Conservation (phyloP, 345 rosid genomes). For the Erucastrum elatum region DNA sequence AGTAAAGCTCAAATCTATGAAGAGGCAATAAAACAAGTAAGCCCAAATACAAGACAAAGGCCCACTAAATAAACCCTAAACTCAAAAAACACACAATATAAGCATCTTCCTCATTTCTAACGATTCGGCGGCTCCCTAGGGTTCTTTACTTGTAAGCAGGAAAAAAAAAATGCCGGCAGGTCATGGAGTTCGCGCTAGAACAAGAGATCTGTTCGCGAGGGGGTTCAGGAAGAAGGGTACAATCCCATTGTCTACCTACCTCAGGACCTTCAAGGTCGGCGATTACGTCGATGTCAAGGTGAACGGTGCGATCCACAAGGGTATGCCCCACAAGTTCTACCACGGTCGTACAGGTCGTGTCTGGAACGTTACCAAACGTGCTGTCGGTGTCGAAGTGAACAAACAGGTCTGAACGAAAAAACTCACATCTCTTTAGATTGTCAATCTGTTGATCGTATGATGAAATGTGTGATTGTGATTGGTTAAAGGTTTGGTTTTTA, state of each 20-base stretch:
- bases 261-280: neutral
- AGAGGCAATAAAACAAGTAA: neutral
- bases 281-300: neutral
- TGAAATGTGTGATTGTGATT: neutral
- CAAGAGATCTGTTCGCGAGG: neutral
- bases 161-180: neutral
- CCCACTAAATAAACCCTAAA: slow-evolving; percentile 21
- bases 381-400: neutral
- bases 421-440: neutral
- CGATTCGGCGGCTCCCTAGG: slow-evolving; percentile 1
- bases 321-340: neutral
- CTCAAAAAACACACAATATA: neutral
- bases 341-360: neutral
- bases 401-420: neutral
- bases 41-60: slow-evolving; percentile 1
- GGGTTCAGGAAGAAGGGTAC: neutral
- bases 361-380: neutral
- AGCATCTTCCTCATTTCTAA: neutral
- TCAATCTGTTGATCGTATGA: neutral
- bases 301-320: neutral
- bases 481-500: neutral
- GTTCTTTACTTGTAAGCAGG: neutral
- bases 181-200: neutral
- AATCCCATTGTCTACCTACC: neutral
- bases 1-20: neutral